These are phyloP conservation scores for Maudiozyma bulderi DNA, from an alignment of 805 yeast genomes.

Conservation along the genomic window DNA sequence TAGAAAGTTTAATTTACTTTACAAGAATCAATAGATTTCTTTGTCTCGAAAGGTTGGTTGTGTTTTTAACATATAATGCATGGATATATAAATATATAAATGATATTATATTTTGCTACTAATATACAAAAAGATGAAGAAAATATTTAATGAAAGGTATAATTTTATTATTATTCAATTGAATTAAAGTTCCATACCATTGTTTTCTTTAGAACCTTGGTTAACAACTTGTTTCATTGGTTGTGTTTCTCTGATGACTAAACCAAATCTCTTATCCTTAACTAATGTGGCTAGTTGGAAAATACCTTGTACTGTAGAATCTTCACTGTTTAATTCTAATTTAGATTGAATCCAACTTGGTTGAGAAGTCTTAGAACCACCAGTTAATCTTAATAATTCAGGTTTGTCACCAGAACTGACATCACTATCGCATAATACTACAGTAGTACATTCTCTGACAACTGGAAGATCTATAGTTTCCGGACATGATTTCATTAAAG, in stretches of 20 bases:
- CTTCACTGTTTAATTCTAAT: constrained; percentile 47
- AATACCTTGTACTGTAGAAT: constrained; percentile 35
- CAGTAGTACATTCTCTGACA: constrained; percentile 73
- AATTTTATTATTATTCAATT: background rate
- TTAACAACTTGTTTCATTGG: constrained; percentile 35
- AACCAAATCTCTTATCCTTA: constrained; percentile 63
- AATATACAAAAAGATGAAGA: constrained; percentile 1
- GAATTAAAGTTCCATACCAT: constrained; percentile 10
- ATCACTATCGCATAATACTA: constrained; percentile 44
- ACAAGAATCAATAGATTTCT: too few species aligned
- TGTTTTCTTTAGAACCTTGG: constrained; percentile 2
- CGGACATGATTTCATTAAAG: constrained; percentile 41
- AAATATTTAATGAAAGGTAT: background rate
- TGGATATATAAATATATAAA: background rate
- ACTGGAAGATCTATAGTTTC: constrained; percentile 45
- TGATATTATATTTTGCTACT: background rate
- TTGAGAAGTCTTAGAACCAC: constrained; percentile 57
- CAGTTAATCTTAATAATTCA: constrained; percentile 70
- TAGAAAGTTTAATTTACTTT: background rate
- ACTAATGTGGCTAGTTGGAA: constrained; percentile 47
- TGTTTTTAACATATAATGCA: background rate
- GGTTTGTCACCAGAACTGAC: constrained; percentile 33
- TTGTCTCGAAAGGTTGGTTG: background rate
- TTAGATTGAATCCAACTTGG: constrained; percentile 87
- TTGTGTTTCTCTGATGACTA: constrained; percentile 52